A percentile compares a stretch with the other conserved stretches of the same genome.
Evolutionary conservation across 148 eudicot species (phyloP).

Genomic region (Rhododendron griersonianum): DNA sequence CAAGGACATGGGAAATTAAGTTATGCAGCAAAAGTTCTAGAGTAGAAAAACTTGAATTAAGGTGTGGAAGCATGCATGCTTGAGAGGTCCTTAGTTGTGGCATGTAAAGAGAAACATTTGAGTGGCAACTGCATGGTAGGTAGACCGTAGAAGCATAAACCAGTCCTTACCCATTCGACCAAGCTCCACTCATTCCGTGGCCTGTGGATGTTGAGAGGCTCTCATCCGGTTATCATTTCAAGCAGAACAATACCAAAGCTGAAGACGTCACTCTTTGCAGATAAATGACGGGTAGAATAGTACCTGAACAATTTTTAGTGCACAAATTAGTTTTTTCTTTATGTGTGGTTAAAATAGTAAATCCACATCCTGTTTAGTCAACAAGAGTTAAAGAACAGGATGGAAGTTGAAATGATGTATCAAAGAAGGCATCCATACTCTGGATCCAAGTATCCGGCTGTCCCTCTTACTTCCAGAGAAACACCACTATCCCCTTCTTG

Average conservation of each 20-base stretch:
- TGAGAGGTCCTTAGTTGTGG: background rate
- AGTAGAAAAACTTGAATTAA: background rate
- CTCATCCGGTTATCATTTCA: slow-evolving; percentile 51
- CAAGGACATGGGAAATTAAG: background rate
- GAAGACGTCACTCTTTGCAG: slow-evolving; percentile 56
- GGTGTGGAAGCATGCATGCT: background rate
- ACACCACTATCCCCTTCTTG: slow-evolving; percentile 56
- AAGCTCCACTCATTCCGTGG: slow-evolving; percentile 59
- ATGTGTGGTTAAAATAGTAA: background rate
- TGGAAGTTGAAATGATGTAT: background rate
- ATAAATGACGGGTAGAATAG: slow-evolving; percentile 52
- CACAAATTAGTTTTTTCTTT: background rate
- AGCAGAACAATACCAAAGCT: slow-evolving; percentile 57
- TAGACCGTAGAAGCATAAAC: background rate
- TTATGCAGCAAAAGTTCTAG: background rate
- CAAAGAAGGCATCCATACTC: slow-evolving; percentile 20
- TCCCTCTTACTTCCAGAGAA: slow-evolving; percentile 57
- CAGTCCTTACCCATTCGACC: slow-evolving; percentile 51
- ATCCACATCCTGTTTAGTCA: background rate
- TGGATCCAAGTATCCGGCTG: slow-evolving; percentile 63
- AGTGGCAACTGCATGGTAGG: background rate
- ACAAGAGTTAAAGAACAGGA: background rate
- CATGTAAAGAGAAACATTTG: background rate
- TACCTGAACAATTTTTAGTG: slow-evolving; percentile 28
- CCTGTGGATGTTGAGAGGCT: slow-evolving; percentile 51